A percentile compares a stretch with the other conserved stretches of the same genome.
These are phyloP conservation scores for Salvia rosmarinus DNA, from an alignment of 257 asterid species.

Conservation along the genomic window DNA sequence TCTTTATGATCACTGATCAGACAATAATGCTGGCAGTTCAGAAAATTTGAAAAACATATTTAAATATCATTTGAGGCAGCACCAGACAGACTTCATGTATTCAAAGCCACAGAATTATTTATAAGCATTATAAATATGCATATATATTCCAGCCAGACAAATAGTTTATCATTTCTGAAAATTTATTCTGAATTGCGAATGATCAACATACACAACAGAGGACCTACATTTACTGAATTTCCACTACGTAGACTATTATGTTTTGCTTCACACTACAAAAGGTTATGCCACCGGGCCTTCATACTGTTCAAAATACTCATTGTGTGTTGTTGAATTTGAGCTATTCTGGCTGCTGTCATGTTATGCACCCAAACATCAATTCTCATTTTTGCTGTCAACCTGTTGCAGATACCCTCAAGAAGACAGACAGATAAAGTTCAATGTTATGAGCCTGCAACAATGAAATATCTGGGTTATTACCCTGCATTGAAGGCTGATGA, in stretches of 20 bases:
- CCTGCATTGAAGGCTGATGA: conserved; percentile 91
- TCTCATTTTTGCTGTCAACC: conserved; percentile 29
- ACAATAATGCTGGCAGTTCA: neutral
- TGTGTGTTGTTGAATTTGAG: conserved; percentile 16
- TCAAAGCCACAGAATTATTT: conserved; percentile 2
- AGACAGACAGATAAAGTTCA: conserved; percentile 93
- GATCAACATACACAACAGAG: neutral
- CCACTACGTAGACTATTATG: neutral
- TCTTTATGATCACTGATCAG: conserved; percentile 16
- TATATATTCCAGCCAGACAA: neutral
- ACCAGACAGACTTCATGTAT: neutral
- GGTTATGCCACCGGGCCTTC: neutral
- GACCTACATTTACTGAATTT: conserved; percentile 3
- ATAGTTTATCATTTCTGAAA: neutral
- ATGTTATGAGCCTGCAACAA: conserved; percentile 99
- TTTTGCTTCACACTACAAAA: neutral
- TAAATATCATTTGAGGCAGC: conserved; percentile 1
- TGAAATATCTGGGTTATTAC: conserved; percentile 88
- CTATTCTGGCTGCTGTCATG: conserved; percentile 9
- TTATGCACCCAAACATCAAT: conserved; percentile 17
- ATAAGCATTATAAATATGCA: neutral
- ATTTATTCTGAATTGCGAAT: neutral
- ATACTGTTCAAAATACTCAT: neutral
- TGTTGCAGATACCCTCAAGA: conserved; percentile 86
- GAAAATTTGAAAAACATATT: conserved; percentile 8